A percentile compares a stretch with the other conserved stretches of the same genome.
Evolutionary conservation across 208 protist genomes (phyloP).

Genomic region (Acanthamoeba healyi): DNA sequence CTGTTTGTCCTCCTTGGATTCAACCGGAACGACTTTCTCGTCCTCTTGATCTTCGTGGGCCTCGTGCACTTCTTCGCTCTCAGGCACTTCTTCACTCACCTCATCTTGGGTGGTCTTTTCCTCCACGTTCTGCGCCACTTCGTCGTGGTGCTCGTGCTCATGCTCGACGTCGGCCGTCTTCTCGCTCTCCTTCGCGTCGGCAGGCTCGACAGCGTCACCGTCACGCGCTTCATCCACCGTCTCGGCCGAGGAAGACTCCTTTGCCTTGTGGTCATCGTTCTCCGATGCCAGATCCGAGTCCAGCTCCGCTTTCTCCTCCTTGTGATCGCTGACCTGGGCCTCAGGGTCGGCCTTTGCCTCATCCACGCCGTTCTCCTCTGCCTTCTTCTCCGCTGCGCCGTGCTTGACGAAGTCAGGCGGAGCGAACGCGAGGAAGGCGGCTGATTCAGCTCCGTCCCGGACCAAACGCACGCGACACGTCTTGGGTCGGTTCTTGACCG

Average conservation of each 20-base stretch:
- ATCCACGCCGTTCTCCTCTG: background rate
- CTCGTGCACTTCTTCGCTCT: background rate
- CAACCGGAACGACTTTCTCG: too few relatives aligned
- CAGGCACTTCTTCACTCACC: too few relatives aligned
- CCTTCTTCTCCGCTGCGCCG: background rate
- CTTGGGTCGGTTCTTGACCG: constrained; percentile 27
- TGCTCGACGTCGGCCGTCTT: background rate
- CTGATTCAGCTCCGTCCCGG: background rate
- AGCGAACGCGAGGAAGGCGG: constrained; percentile 9
- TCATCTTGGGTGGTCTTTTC: background rate
- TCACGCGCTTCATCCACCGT: too few relatives aligned
- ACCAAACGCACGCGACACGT: background rate
- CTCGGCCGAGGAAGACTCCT: too few relatives aligned
- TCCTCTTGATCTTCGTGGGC: background rate
- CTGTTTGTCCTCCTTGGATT: background rate
- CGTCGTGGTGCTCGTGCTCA: background rate
- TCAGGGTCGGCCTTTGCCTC: background rate
- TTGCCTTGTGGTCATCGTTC: too few relatives aligned
- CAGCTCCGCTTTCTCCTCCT: background rate
- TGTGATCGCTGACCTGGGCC: background rate
- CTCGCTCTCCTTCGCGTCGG: too few relatives aligned
- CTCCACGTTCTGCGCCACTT: background rate
- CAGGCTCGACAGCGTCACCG: too few relatives aligned
- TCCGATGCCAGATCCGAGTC: too few relatives aligned
- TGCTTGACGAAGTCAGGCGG: background rate